These are phyloP conservation scores for Penicillium cataractarum DNA, from an alignment of 495 filamentous ascomycete species.

Conservation along the genomic window DNA sequence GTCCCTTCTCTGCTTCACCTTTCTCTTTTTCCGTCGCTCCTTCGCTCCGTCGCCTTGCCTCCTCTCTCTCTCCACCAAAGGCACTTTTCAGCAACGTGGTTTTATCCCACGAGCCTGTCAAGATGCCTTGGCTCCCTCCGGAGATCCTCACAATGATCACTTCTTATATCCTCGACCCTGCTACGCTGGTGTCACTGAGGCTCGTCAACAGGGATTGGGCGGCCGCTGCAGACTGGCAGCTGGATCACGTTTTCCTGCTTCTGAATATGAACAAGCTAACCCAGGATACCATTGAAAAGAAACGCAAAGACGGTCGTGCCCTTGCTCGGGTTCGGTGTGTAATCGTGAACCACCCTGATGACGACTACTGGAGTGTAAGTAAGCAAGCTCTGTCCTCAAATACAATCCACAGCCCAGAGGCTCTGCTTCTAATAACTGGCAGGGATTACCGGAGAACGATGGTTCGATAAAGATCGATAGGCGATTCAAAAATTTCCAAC, in stretches of 20 bases:
- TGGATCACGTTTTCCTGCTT: neutral
- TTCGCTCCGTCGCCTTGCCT: neutral
- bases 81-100: neutral
- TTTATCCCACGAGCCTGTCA: neutral
- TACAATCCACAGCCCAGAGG: neutral
- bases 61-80: neutral
- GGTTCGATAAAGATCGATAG: neutral
- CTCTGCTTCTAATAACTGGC: neutral
- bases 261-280: neutral
- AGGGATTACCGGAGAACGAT: neutral
- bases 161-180: neutral
- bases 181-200: neutral
- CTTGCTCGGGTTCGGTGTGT: neutral
- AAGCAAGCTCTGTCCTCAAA: neutral
- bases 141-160: neutral
- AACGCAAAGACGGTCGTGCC: neutral
- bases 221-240: neutral
- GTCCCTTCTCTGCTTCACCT: too few species aligned
- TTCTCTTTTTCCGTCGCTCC: too few species aligned
- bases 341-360: neutral
- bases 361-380: constrained; percentile 4
- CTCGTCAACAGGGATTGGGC: neutral
- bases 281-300: neutral
- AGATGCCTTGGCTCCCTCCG: neutral
- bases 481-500: neutral